Conservation (phyloP, 495 filamentous ascomycete genomes). For the Halenospora varia region DNA sequence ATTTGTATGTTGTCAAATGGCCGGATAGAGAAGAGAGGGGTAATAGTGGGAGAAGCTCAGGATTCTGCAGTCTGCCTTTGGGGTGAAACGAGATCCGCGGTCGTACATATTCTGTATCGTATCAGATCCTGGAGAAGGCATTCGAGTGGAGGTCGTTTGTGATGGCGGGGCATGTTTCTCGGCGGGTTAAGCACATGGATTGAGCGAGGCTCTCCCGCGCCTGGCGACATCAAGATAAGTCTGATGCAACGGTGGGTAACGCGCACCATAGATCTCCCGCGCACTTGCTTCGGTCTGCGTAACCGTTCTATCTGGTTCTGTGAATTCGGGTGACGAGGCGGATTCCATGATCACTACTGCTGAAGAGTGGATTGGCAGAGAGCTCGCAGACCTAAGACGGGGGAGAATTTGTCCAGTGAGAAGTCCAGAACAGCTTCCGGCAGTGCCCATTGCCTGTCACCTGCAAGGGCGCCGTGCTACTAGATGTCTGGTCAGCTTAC, state of each 20-base stretch:
- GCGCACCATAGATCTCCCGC: background rate
- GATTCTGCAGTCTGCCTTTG: background rate
- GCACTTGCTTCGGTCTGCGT: background rate
- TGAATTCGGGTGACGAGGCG: conserved; percentile 1
- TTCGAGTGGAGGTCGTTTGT: background rate
- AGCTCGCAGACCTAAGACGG: background rate
- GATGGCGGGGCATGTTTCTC: background rate
- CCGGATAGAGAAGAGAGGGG: background rate
- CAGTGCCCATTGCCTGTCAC: background rate
- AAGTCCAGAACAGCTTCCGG: background rate
- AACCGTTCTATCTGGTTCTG: background rate
- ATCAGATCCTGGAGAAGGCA: background rate
- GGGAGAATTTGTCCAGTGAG: background rate
- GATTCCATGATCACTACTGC: background rate
- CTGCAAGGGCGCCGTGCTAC: background rate
- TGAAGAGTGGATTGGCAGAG: background rate
- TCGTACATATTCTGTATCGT: background rate
- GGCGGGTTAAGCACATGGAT: background rate
- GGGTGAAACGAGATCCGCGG: background rate
- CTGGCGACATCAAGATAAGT: background rate
- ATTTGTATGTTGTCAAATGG: background rate
- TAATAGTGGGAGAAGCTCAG: background rate
- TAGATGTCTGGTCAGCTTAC: background rate
- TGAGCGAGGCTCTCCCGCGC: background rate
- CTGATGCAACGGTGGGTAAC: background rate